Evolutionary conservation across 306 rosid species (phyloP).

Genomic region (Rubus idaeus): DNA sequence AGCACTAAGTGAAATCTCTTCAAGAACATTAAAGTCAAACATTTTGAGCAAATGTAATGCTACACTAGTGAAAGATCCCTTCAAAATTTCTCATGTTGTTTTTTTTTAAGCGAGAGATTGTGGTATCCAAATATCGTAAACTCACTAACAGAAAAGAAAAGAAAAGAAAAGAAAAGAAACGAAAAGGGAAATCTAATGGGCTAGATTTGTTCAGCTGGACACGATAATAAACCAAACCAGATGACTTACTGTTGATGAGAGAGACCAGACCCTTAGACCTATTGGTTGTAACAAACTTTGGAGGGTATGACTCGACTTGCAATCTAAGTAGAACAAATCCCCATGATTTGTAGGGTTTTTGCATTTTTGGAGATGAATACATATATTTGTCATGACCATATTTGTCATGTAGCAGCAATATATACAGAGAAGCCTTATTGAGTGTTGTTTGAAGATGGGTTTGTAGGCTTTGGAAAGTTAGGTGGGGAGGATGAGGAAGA

Average conservation of each 20-base stretch:
- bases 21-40: no score
- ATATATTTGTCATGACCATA: background rate
- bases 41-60: no score
- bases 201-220: background rate
- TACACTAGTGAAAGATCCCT: no score
- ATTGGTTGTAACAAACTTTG: conserved; percentile 1
- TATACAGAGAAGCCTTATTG: no score
- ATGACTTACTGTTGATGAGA: conserved; percentile 1
- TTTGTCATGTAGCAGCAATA: conserved; percentile 5
- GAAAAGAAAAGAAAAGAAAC: no score
- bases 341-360: background rate
- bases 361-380: background rate
- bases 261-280: background rate
- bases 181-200: no score
- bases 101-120: no score
- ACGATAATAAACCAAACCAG: background rate
- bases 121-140: no score
- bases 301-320: conserved; percentile 10
- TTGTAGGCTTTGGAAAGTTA: conserved; percentile 27
- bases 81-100: no score
- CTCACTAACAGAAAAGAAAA: no score
- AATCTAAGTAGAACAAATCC: background rate
- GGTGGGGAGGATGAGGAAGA: conserved; percentile 16
- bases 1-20: no score
- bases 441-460: background rate